Evolutionary conservation across 176 grass and related monocot genomes (phyloP).

Genomic region (Calamus simplicifolius): DNA sequence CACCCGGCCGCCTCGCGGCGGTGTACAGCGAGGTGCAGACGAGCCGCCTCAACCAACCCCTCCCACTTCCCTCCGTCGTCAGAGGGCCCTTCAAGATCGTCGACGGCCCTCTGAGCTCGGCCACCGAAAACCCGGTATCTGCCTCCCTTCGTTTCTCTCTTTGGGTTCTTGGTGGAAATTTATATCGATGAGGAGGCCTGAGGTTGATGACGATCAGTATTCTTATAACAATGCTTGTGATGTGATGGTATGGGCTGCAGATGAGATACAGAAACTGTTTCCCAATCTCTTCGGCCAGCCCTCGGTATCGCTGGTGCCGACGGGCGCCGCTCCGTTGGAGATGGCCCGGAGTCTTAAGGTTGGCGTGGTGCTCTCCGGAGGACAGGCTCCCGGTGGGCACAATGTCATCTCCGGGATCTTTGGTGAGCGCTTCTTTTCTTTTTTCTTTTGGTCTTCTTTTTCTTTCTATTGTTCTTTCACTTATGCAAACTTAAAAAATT

Average conservation of each 20-base stretch:
- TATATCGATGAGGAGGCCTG: too few relatives aligned
- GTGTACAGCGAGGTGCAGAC: too few relatives aligned
- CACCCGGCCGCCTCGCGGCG: too few relatives aligned
- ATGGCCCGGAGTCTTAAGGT: constrained; percentile 43
- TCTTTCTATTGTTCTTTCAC: background rate
- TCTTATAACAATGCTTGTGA: too few relatives aligned
- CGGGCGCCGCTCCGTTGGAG: constrained; percentile 16
- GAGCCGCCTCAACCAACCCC: too few relatives aligned
- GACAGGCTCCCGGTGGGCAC: constrained; percentile 85
- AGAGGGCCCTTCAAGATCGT: too few relatives aligned
- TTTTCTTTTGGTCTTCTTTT: background rate
- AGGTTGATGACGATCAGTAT: too few relatives aligned
- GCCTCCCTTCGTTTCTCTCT: background rate
- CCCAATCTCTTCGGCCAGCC: constrained; percentile 77
- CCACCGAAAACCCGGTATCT: too few relatives aligned
- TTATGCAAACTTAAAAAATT: too few relatives aligned
- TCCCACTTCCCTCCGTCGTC: too few relatives aligned
- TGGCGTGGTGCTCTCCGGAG: constrained; percentile 83
- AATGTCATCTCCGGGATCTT: constrained; percentile 99
- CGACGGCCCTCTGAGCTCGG: too few relatives aligned
- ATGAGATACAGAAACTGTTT: constrained; percentile 94
- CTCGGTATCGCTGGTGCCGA: constrained; percentile 49
- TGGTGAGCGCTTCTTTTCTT: constrained; percentile 29
- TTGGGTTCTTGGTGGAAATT: background rate
- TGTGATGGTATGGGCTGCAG: constrained; percentile 18